phyloP scores from a whole-genome alignment of 2,329 filamentous ascomycete species.

The Aureobasidium sp. region DNA sequence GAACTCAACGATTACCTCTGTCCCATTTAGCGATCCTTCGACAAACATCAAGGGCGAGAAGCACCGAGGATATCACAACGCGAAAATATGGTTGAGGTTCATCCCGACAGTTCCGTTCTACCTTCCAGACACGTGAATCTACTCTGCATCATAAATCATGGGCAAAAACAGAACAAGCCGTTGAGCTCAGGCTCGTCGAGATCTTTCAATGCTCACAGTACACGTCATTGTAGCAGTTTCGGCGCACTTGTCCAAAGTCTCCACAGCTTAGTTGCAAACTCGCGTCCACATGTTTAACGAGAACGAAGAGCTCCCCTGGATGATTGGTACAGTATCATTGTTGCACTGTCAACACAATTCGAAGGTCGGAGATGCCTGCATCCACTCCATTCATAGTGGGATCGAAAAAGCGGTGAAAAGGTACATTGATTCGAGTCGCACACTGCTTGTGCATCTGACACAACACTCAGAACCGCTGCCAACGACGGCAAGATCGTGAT shows the following conservation, averaged over 20 bases:
- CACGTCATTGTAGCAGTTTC: conserved; percentile 2
- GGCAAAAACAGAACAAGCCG: neutral
- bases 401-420: conserved; percentile 11
- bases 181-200: neutral
- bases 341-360: neutral
- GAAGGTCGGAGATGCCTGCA: neutral
- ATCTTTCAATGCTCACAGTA: neutral
- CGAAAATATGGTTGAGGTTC: neutral
- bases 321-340: neutral
- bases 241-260: neutral
- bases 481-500: neutral
- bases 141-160: neutral
- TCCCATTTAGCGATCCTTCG: neutral
- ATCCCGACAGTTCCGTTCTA: neutral
- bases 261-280: neutral
- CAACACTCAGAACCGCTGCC: neutral
- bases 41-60: neutral
- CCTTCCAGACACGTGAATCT: neutral
- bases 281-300: neutral
- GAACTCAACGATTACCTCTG: neutral
- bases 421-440: neutral
- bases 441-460: conserved; percentile 1
- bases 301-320: neutral
- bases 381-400: neutral
- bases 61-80: neutral